A percentile compares a stretch with the other conserved stretches of the same genome.
Conservation (phyloP, 352 stramenopile species). For the Globisporangium alternatum region DNA sequence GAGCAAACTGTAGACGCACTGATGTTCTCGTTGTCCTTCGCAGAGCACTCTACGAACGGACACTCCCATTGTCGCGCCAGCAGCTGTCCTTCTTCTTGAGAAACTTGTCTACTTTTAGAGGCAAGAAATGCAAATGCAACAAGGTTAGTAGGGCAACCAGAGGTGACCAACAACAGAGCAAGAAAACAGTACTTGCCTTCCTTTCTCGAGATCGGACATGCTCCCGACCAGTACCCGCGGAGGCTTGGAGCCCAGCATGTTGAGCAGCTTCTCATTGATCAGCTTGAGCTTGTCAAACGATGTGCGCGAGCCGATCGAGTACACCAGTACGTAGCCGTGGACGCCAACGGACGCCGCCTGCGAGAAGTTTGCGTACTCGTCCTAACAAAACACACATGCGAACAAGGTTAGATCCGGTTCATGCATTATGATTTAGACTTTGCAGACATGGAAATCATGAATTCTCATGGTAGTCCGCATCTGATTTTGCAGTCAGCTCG, state of each 20-base stretch:
- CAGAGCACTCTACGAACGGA: constrained; percentile 95
- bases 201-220: constrained; percentile 93
- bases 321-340: constrained; percentile 95
- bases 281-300: constrained; percentile 94
- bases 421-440: too few relatives aligned
- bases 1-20: constrained; percentile 42
- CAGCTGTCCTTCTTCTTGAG: constrained; percentile 79
- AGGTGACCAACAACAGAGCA: neutral
- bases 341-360: constrained; percentile 94
- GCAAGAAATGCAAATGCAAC: neutral
- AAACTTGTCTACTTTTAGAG: constrained; percentile 58
- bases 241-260: constrained; percentile 91
- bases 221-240: constrained; percentile 93
- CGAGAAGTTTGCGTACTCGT: constrained; percentile 96
- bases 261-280: constrained; percentile 94
- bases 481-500: neutral
- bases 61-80: constrained; percentile 90
- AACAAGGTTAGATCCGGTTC: neutral
- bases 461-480: neutral
- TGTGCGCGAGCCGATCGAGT: constrained; percentile 91
- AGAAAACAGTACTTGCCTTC: constrained; percentile 56
- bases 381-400: constrained; percentile 36
- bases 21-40: constrained; percentile 90
- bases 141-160: constrained; percentile 4
- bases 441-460: neutral